Evolutionary conservation across 257 asterid species (phyloP), one percentile per base, ranked within the genome.

Genomic region (Nicotiana sylvestris): DNA sequence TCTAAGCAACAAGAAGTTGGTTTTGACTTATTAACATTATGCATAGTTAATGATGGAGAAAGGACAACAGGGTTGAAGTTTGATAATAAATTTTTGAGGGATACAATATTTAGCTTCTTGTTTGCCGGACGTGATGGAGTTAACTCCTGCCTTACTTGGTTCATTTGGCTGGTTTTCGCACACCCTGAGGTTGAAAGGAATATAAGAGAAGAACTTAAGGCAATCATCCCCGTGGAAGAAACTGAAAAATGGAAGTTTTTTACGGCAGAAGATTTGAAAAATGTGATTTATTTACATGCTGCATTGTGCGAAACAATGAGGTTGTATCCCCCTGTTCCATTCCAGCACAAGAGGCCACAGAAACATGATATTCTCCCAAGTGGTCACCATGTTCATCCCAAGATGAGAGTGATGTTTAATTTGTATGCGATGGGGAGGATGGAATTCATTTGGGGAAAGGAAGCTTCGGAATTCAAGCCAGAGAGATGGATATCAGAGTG

Each of bases 371-470:
- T 78, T 0, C 91, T 91, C 18, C 95, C 95, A 0, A 91, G 92
- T 17, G 93, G 93, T 9, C 91, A 91, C 61, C 81, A n/a, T 11
- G 91, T 91, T 65, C 60, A 83, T 56, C 88, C 91, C 1, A 76
- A 82, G 56, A 87, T 87, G 89, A 90, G 87, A 69, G 85, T 88
- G 13, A 17, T 91, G 88, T 69, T 91, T 17, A 80, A 89, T 0
- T 33, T 91, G 80, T 91, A 91, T 9, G 91, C 95, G 4, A 89
- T 91, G 95, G 95, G 91, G 39, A 84, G 95, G 65, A 89, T 89
- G 93, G 87, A 61, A 17, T 72, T 65, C 0, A 84, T 89, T 0
- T 91, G 95, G 95, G 95, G 95, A 0, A 85, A 88, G 3, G 93
- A 89, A 83, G 86, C 92, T 1, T 43, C 82, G 68, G 91, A 89